Evolutionary conservation across 1,284 basidiomycete species (phyloP).

Genomic region (Rhizoctonia solani): DNA sequence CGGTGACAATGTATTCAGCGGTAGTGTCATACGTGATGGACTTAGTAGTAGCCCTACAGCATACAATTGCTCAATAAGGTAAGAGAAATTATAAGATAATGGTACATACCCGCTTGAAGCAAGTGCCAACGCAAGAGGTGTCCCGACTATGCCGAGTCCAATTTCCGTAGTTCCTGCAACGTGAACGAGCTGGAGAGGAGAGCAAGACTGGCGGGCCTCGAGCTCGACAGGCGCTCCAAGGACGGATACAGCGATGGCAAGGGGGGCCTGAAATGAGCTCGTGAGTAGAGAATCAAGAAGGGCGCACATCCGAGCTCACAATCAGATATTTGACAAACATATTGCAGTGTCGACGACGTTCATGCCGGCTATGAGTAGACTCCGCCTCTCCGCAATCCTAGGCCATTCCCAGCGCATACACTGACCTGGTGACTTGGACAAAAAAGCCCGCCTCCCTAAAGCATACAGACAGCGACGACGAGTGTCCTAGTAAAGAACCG

Average conservation of each 20-base stretch:
- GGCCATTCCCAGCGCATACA: neutral
- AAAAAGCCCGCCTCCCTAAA: neutral
- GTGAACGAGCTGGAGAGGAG: constrained; percentile 12
- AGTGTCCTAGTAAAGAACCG: neutral
- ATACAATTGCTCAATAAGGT: neutral
- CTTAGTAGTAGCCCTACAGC: neutral
- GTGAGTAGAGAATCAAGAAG: neutral
- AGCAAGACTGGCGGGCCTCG: constrained; percentile 12
- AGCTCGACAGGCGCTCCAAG: constrained; percentile 3
- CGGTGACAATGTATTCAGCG: neutral
- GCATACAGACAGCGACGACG: neutral
- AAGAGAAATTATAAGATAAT: neutral
- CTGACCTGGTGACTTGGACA: constrained; percentile 1
- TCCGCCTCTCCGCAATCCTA: neutral
- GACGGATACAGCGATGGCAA: neutral
- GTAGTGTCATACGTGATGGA: constrained; percentile 11
- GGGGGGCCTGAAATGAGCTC: neutral
- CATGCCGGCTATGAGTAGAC: neutral
- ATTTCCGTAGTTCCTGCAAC: neutral
- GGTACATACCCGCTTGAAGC: neutral
- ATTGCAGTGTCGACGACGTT: neutral
- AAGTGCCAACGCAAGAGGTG: neutral
- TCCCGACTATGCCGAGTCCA: constrained; percentile 10
- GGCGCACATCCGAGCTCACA: neutral
- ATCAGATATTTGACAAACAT: neutral